These are phyloP conservation scores for Solanum ossicruentum DNA, from an alignment of 257 asterid genomes.

Conservation along the genomic window DNA sequence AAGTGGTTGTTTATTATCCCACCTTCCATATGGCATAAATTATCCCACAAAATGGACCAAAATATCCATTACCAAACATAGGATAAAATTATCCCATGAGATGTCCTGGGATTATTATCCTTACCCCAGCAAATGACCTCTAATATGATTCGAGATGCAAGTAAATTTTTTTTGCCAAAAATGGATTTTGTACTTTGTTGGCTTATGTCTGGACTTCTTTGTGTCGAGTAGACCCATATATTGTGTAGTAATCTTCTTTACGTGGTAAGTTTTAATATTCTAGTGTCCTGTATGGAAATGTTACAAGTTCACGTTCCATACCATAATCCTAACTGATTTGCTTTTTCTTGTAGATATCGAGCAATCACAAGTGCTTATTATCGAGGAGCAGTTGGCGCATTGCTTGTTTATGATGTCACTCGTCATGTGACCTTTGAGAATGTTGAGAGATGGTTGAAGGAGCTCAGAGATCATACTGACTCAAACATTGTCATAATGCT, in stretches of 20 bases:
- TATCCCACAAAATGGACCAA: neutral
- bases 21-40: neutral
- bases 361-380: slow-evolving; percentile 76
- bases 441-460: slow-evolving; percentile 70
- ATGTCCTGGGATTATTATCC: neutral
- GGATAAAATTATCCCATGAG: neutral
- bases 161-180: neutral
- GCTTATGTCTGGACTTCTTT: neutral
- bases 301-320: neutral
- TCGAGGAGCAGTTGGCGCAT: slow-evolving; percentile 67
- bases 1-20: neutral
- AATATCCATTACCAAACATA: neutral
- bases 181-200: neutral
- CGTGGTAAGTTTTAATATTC: neutral
- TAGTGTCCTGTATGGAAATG: neutral
- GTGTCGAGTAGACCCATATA: neutral
- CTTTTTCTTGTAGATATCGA: slow-evolving; percentile 36
- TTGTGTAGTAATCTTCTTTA: neutral
- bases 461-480: slow-evolving; percentile 62
- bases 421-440: slow-evolving; percentile 68
- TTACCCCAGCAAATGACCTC: neutral
- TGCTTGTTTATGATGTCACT: slow-evolving; percentile 59
- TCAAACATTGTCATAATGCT: slow-evolving; percentile 59
- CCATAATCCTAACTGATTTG: neutral
- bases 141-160: neutral